phyloP scores from a whole-genome alignment of 139 green algal genomes.

The Chlamydomonas urium region DNA sequence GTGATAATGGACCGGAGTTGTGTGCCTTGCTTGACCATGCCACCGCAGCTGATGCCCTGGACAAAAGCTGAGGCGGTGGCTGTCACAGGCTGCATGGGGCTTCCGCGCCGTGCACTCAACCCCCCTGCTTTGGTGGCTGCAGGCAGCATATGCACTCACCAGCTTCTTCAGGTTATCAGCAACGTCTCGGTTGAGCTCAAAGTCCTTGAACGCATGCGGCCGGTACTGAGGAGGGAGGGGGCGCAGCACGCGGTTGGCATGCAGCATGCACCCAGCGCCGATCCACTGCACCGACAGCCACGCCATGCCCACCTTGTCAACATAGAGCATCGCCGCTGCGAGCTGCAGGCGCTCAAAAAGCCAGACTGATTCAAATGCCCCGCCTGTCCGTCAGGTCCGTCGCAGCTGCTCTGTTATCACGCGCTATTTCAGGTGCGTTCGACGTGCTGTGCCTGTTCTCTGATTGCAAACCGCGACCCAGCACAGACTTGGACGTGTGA shows the following conservation, averaged over 20 bases:
- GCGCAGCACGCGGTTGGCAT: background rate
- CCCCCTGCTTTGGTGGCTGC: background rate
- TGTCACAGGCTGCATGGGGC: background rate
- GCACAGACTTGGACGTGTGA: background rate
- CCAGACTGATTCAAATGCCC: background rate
- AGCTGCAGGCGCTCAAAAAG: background rate
- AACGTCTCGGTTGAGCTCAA: slow-evolving; percentile 68
- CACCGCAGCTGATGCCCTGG: no score
- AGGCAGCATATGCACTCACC: slow-evolving; percentile 40
- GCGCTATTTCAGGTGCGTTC: background rate
- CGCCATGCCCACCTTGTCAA: slow-evolving; percentile 61
- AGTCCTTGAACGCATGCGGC: slow-evolving; percentile 75
- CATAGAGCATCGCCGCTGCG: slow-evolving; percentile 59
- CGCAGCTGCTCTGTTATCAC: background rate
- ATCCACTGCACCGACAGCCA: background rate
- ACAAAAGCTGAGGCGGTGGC: no score
- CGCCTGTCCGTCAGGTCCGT: background rate
- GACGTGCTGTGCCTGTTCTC: background rate
- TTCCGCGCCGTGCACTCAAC: background rate
- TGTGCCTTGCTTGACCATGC: no score
- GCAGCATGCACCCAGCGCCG: background rate
- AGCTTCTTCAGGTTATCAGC: slow-evolving; percentile 82
- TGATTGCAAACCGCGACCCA: background rate
- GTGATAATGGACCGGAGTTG: background rate
- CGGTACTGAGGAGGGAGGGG: slow-evolving; percentile 67